Percentiles rank a stretch among this genome's conserved stretches.
phyloP scores from a whole-genome alignment of 768 basidiomycete species.

The Pulveroboletus frians region DNA sequence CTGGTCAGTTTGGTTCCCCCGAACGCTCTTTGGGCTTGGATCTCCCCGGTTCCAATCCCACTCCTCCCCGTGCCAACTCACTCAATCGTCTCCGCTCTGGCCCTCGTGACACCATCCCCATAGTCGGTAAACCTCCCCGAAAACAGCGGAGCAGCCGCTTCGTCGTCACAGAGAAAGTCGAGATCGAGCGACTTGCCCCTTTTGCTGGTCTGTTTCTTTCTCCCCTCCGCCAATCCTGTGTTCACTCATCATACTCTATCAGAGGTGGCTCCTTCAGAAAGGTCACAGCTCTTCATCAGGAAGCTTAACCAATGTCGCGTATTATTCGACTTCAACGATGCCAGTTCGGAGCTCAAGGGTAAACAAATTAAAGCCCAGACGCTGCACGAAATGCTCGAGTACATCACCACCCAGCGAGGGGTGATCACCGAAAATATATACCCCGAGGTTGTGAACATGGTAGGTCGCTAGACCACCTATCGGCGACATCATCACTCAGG shows the following conservation, averaged over 20 bases:
- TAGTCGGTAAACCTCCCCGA: conserved; percentile 92
- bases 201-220: conserved; percentile 61
- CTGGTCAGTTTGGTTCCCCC: conserved; percentile 38
- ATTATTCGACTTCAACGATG: conserved; percentile 98
- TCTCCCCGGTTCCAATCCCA: conserved; percentile 38
- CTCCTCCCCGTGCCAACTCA: conserved; percentile 62
- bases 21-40: conserved; percentile 49
- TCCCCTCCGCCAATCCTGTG: conserved; percentile 7
- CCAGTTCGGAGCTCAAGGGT: conserved; percentile 89
- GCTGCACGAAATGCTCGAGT: conserved; percentile 97
- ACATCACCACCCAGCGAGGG: conserved; percentile 93
- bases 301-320: conserved; percentile 96
- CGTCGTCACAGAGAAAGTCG: conserved; percentile 92
- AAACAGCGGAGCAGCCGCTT: conserved; percentile 98
- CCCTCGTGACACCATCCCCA: conserved; percentile 95
- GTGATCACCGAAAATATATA: conserved; percentile 97
- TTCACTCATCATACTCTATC: neutral
- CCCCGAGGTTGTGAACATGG: conserved; percentile 99
- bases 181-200: conserved; percentile 88
- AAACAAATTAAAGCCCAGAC: conserved; percentile 99
- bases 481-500: conserved; percentile 3
- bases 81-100: conserved; percentile 72
- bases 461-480: conserved; percentile 34
- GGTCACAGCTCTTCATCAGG: conserved; percentile 85
- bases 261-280: conserved; percentile 89